Base-by-base conservation (phyloP, 164 flowering plant species). In the Buxus sempervirens region DNA sequence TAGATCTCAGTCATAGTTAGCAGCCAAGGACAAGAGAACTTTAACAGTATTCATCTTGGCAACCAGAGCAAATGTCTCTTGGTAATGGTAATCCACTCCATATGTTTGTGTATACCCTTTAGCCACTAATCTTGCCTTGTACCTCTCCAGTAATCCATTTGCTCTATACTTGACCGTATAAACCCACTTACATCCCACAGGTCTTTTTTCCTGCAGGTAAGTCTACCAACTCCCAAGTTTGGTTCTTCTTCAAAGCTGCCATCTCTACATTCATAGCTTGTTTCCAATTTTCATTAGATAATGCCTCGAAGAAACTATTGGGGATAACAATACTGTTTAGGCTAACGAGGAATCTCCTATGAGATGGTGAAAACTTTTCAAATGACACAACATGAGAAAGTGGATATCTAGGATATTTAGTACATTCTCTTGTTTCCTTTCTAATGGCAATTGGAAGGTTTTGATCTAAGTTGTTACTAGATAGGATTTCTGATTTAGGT, bases 221-320 rank as follows among this genome's bases (percentile, higher is more conserved):
- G 1, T 10, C 12, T 15, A 45, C 51, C 51, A 42, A 23, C 48
- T 64, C 19, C 51, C 27, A 64, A 36, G 67, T 70, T 41, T 62
- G 54, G 18, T 70, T 70, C 24, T 70, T 70, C 22, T 62, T 38
- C 22, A 62, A 63, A 54, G 72, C 65, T 25, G 48, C 19, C 55
- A 64, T 64, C 27, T 64, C 55, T 48, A 24, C 67, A 48, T 53
- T 73, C 68, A 68, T 68, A 63, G 68, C 68, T 57, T 68, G 59
- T 68, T 73, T 73, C 72, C 64, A 68, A 27, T 73, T 69, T 15
- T 73, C 62, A 73, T 73, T 64, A 21, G 63, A 56, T n/a, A 73
- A 62, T 60, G 66, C 73, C 64, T 71, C 58, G 15, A 45, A 71
- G 45, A 72, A 21, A 20, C 24, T 59, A 42, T 53, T 66, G 59